Base-by-base conservation (phyloP, 2,329 filamentous ascomycete genomes). In the Pezizomycotina sp. region DNA sequence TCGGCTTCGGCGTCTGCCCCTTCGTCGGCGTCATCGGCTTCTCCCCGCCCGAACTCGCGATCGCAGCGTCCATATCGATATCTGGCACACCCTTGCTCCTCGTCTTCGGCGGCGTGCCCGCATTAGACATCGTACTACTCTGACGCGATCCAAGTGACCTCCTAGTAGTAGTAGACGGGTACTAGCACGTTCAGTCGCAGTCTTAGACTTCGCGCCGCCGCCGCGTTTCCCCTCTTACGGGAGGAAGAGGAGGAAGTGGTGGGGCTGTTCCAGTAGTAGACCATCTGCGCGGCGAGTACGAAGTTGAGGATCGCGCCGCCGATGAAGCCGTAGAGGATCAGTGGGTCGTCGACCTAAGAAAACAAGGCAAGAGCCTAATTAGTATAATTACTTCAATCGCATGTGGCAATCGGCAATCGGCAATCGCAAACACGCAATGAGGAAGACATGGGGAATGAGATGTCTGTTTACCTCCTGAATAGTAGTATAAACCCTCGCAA, bases 401-500 rank as follows among this genome's bases (percentile, higher is more conserved):
- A n/a, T n/a, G n/a, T n/a, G n/a, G n/a, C n/a, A n/a, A n/a, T n/a
- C n/a, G n/a, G n/a, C n/a, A n/a, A n/a, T n/a, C n/a, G n/a, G n/a
- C n/a, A n/a, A 26, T n/a, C 6, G 33, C n/a, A 29, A 29, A 15
- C n/a, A 12, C 13, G 8, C 21, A 27, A 30, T 19, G 9, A 14
- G n/a, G 20, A 29, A 14, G 8, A 8, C 8, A 23, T 6, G 12
- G n/a, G 7, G 21, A 18, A n/a, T 12, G 27, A 34, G 6, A n/a
- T n/a, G n/a, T n/a, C n/a, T n/a, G n/a, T 5, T 14, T 36, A 43
- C 41, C 64, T 98, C 89, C 55, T 95, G 84, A 39, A 98, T 64
- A 6, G 91, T 98, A 20, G 89, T 98, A 60, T 93, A 98, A 62
- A 98, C 92, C 55, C 89, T 79, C 16, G 82, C 80, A 40, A 95